phyloP scores from a whole-genome alignment of 83 land plant genomes.

The Diphasiastrum complanatum region DNA sequence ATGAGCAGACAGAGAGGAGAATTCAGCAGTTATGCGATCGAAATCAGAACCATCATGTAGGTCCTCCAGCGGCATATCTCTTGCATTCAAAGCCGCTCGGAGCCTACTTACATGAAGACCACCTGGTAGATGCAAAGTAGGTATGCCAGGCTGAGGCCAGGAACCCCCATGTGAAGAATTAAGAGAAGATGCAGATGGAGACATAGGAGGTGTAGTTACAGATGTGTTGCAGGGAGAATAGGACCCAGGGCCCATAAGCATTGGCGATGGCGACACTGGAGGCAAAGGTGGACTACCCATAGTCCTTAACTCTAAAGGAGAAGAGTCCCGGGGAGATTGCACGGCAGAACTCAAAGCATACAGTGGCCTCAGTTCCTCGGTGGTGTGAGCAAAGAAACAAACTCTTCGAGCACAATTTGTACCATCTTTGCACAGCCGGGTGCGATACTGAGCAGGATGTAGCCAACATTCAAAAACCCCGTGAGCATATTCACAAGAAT shows the following conservation, averaged over 20 bases:
- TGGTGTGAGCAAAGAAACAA: no score
- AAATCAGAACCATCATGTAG: neutral
- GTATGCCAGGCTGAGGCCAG: constrained; percentile 9
- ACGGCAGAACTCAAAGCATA: constrained; percentile 4
- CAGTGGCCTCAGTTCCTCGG: no score
- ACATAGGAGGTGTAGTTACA: constrained; percentile 14
- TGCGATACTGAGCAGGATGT: constrained; percentile 11
- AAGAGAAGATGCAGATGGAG: neutral
- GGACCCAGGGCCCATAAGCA: constrained; percentile 1
- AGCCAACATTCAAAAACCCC: no score
- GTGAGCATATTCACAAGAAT: constrained; percentile 12
- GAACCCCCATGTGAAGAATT: no score
- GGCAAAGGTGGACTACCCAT: constrained; percentile 4
- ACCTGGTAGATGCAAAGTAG: constrained; percentile 7
- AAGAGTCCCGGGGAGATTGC: constrained; percentile 2
- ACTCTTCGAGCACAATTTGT: no score
- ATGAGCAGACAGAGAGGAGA: neutral
- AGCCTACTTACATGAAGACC: constrained; percentile 9
- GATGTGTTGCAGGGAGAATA: neutral
- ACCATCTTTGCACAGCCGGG: constrained; percentile 16
- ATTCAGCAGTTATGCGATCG: neutral
- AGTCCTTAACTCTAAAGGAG: constrained; percentile 1
- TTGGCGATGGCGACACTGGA: neutral
- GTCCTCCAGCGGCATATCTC: constrained; percentile 3
- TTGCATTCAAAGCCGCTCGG: constrained; percentile 10